These are phyloP conservation scores for Kwoniella bestiolae DNA, from an alignment of 768 basidiomycete species.

Conservation along the genomic window DNA sequence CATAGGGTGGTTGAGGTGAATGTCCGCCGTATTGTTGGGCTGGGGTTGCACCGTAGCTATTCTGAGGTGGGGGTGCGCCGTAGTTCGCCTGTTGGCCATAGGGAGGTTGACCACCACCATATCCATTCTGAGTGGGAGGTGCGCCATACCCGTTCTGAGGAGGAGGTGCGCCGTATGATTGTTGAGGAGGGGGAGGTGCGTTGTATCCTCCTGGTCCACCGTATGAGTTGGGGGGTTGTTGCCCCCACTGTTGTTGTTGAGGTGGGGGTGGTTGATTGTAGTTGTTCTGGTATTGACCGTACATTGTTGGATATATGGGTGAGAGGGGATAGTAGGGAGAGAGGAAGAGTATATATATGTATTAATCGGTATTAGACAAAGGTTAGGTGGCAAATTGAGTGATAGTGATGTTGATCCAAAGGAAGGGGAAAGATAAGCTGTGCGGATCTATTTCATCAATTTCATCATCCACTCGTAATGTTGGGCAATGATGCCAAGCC, in stretches of 20 bases:
- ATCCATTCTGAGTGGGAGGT: slow-evolving; percentile 10
- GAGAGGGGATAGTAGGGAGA: neutral
- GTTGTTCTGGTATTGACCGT: slow-evolving; percentile 19
- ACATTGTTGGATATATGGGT: slow-evolving; percentile 17
- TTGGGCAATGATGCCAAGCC: neutral
- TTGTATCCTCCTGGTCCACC: slow-evolving; percentile 12
- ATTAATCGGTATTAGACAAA: neutral
- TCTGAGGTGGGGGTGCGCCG: slow-evolving; percentile 15
- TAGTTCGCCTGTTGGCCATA: no score
- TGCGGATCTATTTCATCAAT: no score
- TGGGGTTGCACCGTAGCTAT: slow-evolving; percentile 29
- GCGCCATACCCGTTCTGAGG: slow-evolving; percentile 20
- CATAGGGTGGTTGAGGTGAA: slow-evolving; percentile 18
- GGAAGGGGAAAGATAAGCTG: slow-evolving; percentile 4
- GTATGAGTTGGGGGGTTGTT: slow-evolving; percentile 16
- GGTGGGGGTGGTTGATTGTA: slow-evolving; percentile 12
- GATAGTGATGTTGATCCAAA: neutral
- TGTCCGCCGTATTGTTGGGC: slow-evolving; percentile 27
- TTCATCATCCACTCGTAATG: neutral
- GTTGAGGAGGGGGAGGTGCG: slow-evolving; percentile 24
- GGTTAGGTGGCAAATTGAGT: neutral
- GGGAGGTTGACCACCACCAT: no score
- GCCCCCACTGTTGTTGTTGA: slow-evolving; percentile 27
- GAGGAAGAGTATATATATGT: neutral
- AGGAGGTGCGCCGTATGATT: slow-evolving; percentile 29